Evolutionary conservation across 208 protist genomes (phyloP), one percentile per base, ranked within the genome.

Genomic region (Crithidia brevicula): DNA sequence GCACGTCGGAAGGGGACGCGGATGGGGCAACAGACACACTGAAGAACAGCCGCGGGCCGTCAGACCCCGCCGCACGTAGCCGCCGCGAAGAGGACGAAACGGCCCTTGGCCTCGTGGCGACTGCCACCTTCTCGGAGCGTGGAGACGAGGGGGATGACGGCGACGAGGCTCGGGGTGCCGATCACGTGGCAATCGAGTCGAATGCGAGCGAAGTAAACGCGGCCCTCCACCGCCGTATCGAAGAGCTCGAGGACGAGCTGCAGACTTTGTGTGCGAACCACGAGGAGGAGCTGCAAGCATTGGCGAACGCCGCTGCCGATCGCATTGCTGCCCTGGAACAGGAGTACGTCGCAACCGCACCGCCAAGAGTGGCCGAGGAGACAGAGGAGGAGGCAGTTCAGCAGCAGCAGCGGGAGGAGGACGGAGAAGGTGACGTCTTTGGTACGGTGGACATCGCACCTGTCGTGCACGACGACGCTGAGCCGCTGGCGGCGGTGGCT

Each of bases 311-410:
- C 34, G 89, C 86, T 3, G 79, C 74, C 5, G 79, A 79, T 3
- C 82, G 73, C 30, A 79, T 94, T 43, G 74, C 72, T 8, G 83
- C 85, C 57, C 42, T 84, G 28, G 84, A 92, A 60, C 54, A 84
- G 38, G 63, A 77, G 40, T 81, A 82, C 43, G 65, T 56, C 7
- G 46, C 27, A 7, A 54, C 28, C 36, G 56, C 28, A 16, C 22
- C 45, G 9, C 2, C n/a, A n/a, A n/a, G n/a, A n/a, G n/a, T n/a
- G n/a, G n/a, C n/a, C n/a, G n/a, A n/a, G n/a, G n/a, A n/a, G 36
- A 23, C 31, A 34, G 45, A 66, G 34, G 34, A 31, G 47, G 49
- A 45, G n/a, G n/a, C n/a, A n/a, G n/a, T n/a, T n/a, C n/a, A n/a
- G n/a, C n/a, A n/a, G 30, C 27, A 7, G 6, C 30, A 74, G 40